Evolutionary conservation across 2,329 filamentous ascomycete species (phyloP).

Genomic region (Colletotrichum sp.): DNA sequence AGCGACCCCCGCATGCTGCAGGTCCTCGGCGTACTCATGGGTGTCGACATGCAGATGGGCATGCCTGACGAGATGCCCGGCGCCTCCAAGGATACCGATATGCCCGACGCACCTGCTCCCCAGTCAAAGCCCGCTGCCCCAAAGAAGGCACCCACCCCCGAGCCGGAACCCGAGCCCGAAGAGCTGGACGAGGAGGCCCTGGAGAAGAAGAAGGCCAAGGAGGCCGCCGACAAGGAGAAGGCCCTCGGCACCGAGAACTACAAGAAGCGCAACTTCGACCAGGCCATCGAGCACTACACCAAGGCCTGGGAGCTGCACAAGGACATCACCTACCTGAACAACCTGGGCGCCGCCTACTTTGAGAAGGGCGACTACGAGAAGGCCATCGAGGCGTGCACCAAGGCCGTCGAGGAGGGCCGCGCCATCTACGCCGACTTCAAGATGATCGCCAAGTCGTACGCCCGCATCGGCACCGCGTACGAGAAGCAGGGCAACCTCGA

Average conservation of each 20-base stretch:
- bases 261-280: constrained; percentile 98
- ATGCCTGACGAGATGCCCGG: constrained; percentile 39
- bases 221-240: constrained; percentile 93
- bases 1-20: constrained; percentile 91
- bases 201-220: constrained; percentile 89
- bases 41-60: constrained; percentile 79
- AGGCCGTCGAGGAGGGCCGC: constrained; percentile 90
- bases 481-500: constrained; percentile 85
- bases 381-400: constrained; percentile 84
- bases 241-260: constrained; percentile 91
- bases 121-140: constrained; percentile 48
- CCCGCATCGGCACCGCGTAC: constrained; percentile 91
- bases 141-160: constrained; percentile 62
- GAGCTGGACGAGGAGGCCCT: constrained; percentile 81
- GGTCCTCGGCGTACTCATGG: constrained; percentile 91
- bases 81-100: constrained; percentile 70
- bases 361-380: constrained; percentile 95
- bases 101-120: constrained; percentile 69
- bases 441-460: constrained; percentile 97
- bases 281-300: constrained; percentile 90
- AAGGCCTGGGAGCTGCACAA: constrained; percentile 95
- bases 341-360: constrained; percentile 90
- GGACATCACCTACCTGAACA: constrained; percentile 98
- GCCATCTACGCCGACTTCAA: constrained; percentile 95
- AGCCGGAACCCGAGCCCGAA: constrained; percentile 68